Percentiles rank a stretch among this genome's conserved stretches.
Evolutionary conservation across 805 yeast genomes (phyloP).

Genomic region (Starmerella floricola): DNA sequence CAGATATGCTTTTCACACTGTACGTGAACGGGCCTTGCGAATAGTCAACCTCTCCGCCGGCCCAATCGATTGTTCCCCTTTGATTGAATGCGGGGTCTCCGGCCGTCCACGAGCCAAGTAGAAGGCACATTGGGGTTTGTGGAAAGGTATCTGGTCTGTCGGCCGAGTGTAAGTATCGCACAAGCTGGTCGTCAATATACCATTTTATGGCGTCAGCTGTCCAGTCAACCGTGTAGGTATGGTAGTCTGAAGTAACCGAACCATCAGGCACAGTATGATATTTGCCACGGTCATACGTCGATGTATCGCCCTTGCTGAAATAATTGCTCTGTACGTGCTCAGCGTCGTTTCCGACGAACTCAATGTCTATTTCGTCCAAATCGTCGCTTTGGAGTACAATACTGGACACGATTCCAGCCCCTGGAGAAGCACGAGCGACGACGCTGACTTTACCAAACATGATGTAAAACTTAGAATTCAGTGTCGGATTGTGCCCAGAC

Average conservation of each 20-base stretch:
- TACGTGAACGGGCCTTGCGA: conserved; percentile 40
- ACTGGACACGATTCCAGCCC: conserved; percentile 69
- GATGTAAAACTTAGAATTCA: conserved; percentile 43
- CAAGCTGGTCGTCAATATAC: conserved; percentile 56
- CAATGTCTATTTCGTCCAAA: conserved; percentile 79
- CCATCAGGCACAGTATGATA: conserved; percentile 41
- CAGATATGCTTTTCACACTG: conserved; percentile 45
- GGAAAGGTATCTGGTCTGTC: conserved; percentile 55
- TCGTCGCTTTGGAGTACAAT: conserved; percentile 74
- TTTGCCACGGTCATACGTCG: conserved; percentile 69
- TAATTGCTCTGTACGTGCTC: conserved; percentile 59
- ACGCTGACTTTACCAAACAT: conserved; percentile 84
- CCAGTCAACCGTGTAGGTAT: conserved; percentile 83
- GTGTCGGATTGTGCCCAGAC: conserved; percentile 56
- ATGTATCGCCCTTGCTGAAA: conserved; percentile 68
- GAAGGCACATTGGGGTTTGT: conserved; percentile 75
- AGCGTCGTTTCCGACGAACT: conserved; percentile 73
- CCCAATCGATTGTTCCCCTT: conserved; percentile 59
- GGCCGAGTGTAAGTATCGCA: conserved; percentile 50
- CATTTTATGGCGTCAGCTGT: conserved; percentile 50
- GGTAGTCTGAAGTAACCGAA: conserved; percentile 47
- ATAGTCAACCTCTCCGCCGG: conserved; percentile 51
- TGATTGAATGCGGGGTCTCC: conserved; percentile 36
- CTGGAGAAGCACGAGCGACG: conserved; percentile 57
- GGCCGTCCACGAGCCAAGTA: conserved; percentile 45